Base-by-base conservation (phyloP, 2,329 filamentous ascomycete species). In the Rutstroemia sp. region DNA sequence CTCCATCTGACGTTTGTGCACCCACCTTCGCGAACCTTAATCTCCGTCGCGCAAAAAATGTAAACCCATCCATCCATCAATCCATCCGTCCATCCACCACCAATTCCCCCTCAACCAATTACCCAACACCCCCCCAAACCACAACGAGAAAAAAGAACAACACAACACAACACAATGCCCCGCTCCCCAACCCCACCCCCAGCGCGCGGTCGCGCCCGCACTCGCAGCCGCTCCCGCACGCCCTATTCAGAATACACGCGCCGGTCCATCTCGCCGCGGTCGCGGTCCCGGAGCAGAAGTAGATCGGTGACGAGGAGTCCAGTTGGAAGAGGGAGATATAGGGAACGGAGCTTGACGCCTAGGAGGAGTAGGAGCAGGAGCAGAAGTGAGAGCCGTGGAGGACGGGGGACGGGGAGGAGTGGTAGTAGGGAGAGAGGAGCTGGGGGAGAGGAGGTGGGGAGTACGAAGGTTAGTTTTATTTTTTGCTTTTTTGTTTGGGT, bases 391-490 rank as follows among this genome's bases (percentile, higher is more conserved):
- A 50, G 17, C 44, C 27, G 45, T 42, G 48, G 52, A 7, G 48
- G 52, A 7, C 39, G 44, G 38, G 47, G 42, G 14, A 71, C 70
- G 17, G 52, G 16, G 34, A 54, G 52, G 23, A 71, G 70, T 54
- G 65, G 61, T 17, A 68, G 65, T 49, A 61, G 63, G 54, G 62
- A 14, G 12, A 34, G 30, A 34, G 59, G 38, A 65, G 66, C 25
- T 7, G 25, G 58, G 65, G 63, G 46, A 57, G 60, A 55, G 68
- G 38, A 76, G 7, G 56, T 69, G 5, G 74, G 71, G 61, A 80
- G 78, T 63, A 82, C 80, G 52, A 83, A 83, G 74, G 80, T 78
- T 61, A 38, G 51, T 34, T 47, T 41, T 7, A 6, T 42, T 53
- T 38, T 51, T 19, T 38, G 23, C 5, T 48, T 17, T 42, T 21